Conservation (phyloP, 2,329 filamentous ascomycete species). For the Colletotrichum abscissum region DNA sequence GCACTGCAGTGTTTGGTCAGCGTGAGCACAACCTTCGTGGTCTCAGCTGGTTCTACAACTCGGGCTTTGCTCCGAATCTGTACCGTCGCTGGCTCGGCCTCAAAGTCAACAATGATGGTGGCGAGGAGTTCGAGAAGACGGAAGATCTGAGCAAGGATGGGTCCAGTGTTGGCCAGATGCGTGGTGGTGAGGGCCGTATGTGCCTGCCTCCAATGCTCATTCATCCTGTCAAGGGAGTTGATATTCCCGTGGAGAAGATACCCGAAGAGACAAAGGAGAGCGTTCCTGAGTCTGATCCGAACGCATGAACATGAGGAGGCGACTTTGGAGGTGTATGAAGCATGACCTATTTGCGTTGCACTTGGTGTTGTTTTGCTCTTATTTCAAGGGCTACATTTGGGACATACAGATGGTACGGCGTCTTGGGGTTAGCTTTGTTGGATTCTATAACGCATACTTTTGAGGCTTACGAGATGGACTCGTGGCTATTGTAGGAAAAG, state of each 20-base stretch:
- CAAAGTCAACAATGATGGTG: constrained; percentile 81
- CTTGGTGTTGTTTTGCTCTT: constrained; percentile 9
- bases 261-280: constrained; percentile 56
- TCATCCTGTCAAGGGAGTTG: constrained; percentile 86
- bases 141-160: constrained; percentile 64
- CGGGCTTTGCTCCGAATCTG: constrained; percentile 82
- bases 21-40: constrained; percentile 90
- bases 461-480: constrained; percentile 7
- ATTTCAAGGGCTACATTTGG: constrained; percentile 19
- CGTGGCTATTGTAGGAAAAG: constrained; percentile 31
- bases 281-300: constrained; percentile 62
- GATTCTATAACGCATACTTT: constrained; percentile 19
- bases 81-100: constrained; percentile 90
- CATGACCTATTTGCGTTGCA: constrained; percentile 20
- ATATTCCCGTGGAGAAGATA: constrained; percentile 71
- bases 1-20: constrained; percentile 81
- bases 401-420: constrained; percentile 30
- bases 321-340: constrained; percentile 8
- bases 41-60: constrained; percentile 92
- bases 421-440: constrained; percentile 32
- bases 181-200: constrained; percentile 84
- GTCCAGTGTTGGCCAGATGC: constrained; percentile 62
- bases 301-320: constrained; percentile 43
- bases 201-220: constrained; percentile 90
- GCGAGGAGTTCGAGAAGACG: constrained; percentile 78